These are phyloP conservation scores for Psilocybe azurescens DNA, from an alignment of 768 basidiomycete species.

Conservation along the genomic window DNA sequence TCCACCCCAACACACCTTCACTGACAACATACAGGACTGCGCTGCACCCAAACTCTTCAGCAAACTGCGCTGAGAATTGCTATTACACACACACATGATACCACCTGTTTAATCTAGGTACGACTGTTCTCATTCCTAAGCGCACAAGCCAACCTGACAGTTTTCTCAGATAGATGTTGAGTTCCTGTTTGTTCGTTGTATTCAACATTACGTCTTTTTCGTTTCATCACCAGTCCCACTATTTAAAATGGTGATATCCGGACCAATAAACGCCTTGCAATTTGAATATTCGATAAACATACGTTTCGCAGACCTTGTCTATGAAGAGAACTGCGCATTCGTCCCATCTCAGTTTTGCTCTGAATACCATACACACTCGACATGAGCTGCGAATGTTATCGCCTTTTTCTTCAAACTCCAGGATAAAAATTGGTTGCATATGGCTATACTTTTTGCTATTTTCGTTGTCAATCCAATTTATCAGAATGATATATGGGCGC, in stretches of 20 bases:
- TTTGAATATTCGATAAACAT: not conserved
- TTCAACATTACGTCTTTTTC: not conserved
- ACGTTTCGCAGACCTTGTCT: too few relatives aligned
- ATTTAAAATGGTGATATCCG: not conserved
- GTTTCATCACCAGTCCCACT: not conserved
- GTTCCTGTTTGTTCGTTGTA: not conserved
- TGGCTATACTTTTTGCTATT: too few relatives aligned
- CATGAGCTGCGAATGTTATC: too few relatives aligned
- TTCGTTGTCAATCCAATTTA: not conserved
- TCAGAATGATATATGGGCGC: conserved; percentile 2
- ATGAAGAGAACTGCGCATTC: too few relatives aligned
- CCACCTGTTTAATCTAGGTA: conserved; percentile 9
- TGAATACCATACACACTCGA: too few relatives aligned
- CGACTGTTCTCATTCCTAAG: not conserved
- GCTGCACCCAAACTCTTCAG: conserved; percentile 84
- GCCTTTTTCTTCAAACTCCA: too few relatives aligned
- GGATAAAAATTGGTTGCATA: too few relatives aligned
- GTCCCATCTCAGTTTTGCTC: too few relatives aligned
- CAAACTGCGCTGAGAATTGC: conserved; percentile 59
- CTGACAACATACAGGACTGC: conserved; percentile 37
- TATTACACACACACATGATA: not conserved
- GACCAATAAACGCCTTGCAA: not conserved
- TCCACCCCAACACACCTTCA: not conserved
- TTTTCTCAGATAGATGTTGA: conserved; percentile 12
- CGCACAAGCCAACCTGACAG: not conserved